Evolutionary conservation across 768 basidiomycete species (phyloP), one percentile per base, ranked within the genome.

Genomic region (Leucosporidium yakuticum): DNA sequence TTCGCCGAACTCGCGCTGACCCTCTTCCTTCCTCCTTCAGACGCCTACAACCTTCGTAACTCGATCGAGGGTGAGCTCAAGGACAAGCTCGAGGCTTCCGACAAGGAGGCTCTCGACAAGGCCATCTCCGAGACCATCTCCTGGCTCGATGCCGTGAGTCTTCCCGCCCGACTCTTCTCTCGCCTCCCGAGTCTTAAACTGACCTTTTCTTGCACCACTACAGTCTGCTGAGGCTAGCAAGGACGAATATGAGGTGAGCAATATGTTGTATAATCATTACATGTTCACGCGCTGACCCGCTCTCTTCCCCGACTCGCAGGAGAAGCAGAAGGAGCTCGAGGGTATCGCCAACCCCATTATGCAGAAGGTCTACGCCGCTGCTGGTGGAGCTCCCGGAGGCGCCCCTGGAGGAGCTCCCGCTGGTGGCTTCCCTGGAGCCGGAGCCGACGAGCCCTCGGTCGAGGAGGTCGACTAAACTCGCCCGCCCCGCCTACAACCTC

Each of bases 231-330:
- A 90, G 66, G 75, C 73, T 25, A 89, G 88, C 72, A 92, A 91
- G 82, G 90, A 93, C 76, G 94, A 97, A 81, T 93, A 95, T 81
- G 89, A 90, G 80, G 84, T 84, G 77, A 89, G 86, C 82, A 91
- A 94, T 79, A 58, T 48, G n/a, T n/a, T n/a, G n/a, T n/a, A n/a
- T n/a, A n/a, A n/a, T n/a, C n/a, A n/a, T n/a, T n/a, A n/a, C n/a
- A 48, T 21, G 47, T 48, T 21, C 21, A 12, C 47, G 11, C 21
- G 14, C 47, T 21, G 21, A 12, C 11, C 47, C 47, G 11, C 47
- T 48, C 47, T 48, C 47, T 48, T 48, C 47, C 47, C 12, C 47
- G 21, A 48, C 47, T 48, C 21, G 11, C 47, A 48, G 4, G 39
- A 44, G 39, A 53, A 53, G 51, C 51, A 53, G 51, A 94, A 94